Evolutionary conservation across 306 rosid genomes (phyloP).

Genomic region (Citrullus mucosospermus): DNA sequence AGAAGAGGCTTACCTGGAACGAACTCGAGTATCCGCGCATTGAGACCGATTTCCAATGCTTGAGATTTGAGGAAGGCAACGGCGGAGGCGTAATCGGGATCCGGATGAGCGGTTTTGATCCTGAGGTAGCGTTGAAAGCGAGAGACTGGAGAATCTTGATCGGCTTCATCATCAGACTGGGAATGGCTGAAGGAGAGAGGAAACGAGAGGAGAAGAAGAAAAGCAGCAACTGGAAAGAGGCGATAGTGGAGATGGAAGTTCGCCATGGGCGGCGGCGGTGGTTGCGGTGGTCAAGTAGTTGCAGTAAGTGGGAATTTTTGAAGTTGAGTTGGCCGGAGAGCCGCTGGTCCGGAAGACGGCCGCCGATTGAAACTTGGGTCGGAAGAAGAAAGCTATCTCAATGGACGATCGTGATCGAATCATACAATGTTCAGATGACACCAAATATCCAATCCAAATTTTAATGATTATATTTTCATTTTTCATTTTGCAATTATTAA

Average conservation of each 20-base stretch:
- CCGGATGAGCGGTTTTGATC: conserved; percentile 77
- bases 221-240: not conserved
- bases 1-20: conserved; percentile 50
- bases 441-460: no score
- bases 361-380: not conserved
- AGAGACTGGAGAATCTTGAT: conserved; percentile 38
- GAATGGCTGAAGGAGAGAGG: not conserved
- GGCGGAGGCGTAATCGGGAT: conserved; percentile 61
- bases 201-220: not conserved
- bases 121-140: conserved; percentile 76
- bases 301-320: not conserved
- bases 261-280: not conserved
- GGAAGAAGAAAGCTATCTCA: no score
- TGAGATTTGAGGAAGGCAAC: conserved; percentile 56
- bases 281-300: not conserved
- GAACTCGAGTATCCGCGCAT: conserved; percentile 35
- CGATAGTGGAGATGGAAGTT: not conserved
- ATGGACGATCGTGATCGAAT: no score
- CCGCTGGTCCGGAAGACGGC: not conserved
- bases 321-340: not conserved
- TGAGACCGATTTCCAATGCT: conserved; percentile 30
- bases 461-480: no score
- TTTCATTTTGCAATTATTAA: no score
- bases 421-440: no score
- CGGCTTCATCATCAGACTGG: not conserved